Conservation (phyloP, 2,329 filamentous ascomycete species). For the Cadophora malorum region DNA sequence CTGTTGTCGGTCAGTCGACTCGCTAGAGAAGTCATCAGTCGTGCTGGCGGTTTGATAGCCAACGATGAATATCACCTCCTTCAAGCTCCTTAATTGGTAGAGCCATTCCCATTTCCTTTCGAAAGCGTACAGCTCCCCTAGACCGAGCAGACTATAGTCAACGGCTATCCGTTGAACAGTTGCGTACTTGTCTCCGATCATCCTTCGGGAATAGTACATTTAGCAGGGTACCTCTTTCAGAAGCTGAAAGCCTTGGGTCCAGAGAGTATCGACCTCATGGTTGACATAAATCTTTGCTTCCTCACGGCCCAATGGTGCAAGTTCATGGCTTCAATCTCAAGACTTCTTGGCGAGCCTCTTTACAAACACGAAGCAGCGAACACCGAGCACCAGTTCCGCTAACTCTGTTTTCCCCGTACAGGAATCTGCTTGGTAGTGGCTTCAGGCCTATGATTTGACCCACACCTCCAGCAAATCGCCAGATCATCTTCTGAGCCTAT, state of each 20-base stretch:
- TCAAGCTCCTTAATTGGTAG: background rate
- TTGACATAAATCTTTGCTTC: background rate
- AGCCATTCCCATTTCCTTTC: background rate
- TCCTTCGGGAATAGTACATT: background rate
- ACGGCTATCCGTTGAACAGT: background rate
- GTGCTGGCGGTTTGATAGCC: background rate
- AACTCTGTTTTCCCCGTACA: background rate
- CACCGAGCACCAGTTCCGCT: background rate
- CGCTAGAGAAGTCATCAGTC: background rate
- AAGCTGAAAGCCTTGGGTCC: background rate
- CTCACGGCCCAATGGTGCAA: background rate
- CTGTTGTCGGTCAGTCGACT: background rate
- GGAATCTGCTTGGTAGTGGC: too few species aligned
- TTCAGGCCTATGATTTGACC: background rate
- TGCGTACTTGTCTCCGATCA: background rate
- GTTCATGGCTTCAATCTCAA: background rate
- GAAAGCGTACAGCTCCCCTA: background rate
- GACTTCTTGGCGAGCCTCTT: slow-evolving; percentile 1
- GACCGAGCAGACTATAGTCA: background rate
- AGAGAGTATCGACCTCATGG: background rate
- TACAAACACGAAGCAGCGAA: background rate
- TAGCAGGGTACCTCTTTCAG: too few species aligned
- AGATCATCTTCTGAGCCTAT: background rate
- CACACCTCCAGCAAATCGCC: background rate
- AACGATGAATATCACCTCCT: background rate